Percentiles rank a stretch among this genome's conserved stretches.
Conservation (phyloP, 208 protist genomes). For the Trypanosoma mega region DNA sequence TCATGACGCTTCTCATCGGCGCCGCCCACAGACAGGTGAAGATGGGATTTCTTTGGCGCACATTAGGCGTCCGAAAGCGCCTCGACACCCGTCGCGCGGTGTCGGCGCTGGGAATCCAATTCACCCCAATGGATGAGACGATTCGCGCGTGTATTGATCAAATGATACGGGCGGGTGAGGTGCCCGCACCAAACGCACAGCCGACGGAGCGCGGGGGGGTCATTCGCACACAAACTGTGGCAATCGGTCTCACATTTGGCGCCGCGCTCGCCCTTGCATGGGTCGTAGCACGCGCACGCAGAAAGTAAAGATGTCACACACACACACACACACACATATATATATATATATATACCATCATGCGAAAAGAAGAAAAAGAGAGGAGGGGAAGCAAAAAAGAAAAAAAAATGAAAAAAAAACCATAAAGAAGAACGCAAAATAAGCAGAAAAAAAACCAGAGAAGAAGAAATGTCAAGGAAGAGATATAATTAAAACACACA, state of each 20-base stretch:
- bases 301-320: constrained; percentile 15
- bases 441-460: no score
- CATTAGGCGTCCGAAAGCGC: constrained; percentile 70
- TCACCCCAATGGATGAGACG: constrained; percentile 80
- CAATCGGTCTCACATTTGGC: constrained; percentile 19
- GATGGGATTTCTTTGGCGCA: constrained; percentile 80
- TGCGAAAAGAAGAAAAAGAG: no score
- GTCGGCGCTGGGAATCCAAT: constrained; percentile 56
- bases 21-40: constrained; percentile 53
- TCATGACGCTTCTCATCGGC: constrained; percentile 74
- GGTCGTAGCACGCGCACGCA: constrained; percentile 10
- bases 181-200: constrained; percentile 23
- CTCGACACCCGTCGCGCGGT: constrained; percentile 62
- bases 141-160: constrained; percentile 68
- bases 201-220: no score
- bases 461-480: no score
- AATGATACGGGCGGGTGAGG: constrained; percentile 54
- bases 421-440: no score
- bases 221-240: background rate
- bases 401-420: no score
- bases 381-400: no score
- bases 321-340: no score
- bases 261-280: constrained; percentile 29
- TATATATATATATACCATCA: no score
- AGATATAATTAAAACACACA: no score